These are phyloP conservation scores for Phylloporus sp. DNA, from an alignment of 768 basidiomycete genomes.

Conservation along the genomic window DNA sequence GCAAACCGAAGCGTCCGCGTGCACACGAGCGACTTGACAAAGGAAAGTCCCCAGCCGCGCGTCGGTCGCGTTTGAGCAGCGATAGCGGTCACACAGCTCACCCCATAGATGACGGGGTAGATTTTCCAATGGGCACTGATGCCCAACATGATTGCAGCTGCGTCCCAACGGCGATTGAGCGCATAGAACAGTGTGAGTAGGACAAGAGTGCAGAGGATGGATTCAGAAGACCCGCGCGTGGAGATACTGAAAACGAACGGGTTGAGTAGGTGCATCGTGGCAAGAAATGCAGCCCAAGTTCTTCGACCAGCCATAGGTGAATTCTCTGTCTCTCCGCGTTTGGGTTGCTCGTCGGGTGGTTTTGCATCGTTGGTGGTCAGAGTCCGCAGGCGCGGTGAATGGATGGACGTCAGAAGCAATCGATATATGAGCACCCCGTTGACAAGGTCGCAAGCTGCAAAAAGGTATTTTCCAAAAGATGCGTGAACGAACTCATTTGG, in stretches of 20 bases:
- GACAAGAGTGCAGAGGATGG: conserved; percentile 77
- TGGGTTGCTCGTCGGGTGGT: background rate
- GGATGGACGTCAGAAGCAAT: conserved; percentile 50
- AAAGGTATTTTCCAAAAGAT: conserved; percentile 88
- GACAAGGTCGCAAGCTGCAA: conserved; percentile 77
- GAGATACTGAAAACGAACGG: conserved; percentile 95
- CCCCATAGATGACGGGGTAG: conserved; percentile 89
- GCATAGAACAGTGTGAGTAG: conserved; percentile 63
- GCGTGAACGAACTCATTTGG: conserved; percentile 81
- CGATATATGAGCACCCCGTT: conserved; percentile 71
- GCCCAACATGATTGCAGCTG: conserved; percentile 71
- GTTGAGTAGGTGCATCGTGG: conserved; percentile 79
- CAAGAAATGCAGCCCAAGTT: conserved; percentile 51
- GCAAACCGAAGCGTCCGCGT: conserved; percentile 58
- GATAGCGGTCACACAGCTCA: conserved; percentile 52
- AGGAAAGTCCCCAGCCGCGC: conserved; percentile 19
- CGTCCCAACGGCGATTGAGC: conserved; percentile 54
- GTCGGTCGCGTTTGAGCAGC: conserved; percentile 20
- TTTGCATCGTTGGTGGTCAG: conserved; percentile 5
- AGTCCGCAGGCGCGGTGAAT: conserved; percentile 28
- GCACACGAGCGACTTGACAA: conserved; percentile 44
- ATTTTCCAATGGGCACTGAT: conserved; percentile 95
- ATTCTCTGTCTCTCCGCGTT: background rate
- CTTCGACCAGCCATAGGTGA: background rate
- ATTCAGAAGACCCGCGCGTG: conserved; percentile 94